Evolutionary conservation across 129 eudicot species (phyloP).

Genomic region (Centrapalus pauciflorus): DNA sequence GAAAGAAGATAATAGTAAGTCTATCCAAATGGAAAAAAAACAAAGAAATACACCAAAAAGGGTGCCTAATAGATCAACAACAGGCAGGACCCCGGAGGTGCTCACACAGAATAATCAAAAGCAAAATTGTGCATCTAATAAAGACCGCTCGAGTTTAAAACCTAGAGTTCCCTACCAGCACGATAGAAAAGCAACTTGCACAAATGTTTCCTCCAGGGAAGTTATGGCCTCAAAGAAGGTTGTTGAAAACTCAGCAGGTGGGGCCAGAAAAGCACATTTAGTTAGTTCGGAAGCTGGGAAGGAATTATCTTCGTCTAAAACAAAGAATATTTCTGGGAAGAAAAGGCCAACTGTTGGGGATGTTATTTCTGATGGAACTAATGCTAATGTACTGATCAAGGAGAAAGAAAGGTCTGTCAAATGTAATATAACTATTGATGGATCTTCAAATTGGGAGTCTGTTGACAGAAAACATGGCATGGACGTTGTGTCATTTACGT

Average conservation of each 20-base stretch:
- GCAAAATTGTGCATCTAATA: slow-evolving; percentile 54
- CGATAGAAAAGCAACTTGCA: slow-evolving; percentile 37
- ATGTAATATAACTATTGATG: slow-evolving; percentile 50
- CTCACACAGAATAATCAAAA: slow-evolving; percentile 81
- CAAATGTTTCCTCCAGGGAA: slow-evolving; percentile 26
- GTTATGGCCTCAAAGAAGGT: slow-evolving; percentile 51
- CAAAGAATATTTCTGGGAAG: slow-evolving; percentile 44
- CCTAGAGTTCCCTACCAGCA: slow-evolving; percentile 42
- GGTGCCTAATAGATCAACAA: slow-evolving; percentile 44
- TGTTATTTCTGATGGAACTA: slow-evolving; percentile 27
- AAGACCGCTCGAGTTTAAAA: slow-evolving; percentile 33
- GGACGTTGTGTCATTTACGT: slow-evolving; percentile 92
- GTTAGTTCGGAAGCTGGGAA: slow-evolving; percentile 37
- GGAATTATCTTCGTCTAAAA: slow-evolving; percentile 30
- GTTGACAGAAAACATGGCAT: slow-evolving; percentile 53
- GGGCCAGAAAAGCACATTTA: slow-evolving; percentile 34
- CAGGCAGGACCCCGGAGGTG: slow-evolving; percentile 43
- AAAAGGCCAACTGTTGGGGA: slow-evolving; percentile 40
- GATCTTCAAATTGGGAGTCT: slow-evolving; percentile 48
- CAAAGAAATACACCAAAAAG: slow-evolving; percentile 37
- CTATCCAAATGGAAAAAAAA: slow-evolving; percentile 27
- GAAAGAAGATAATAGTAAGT: slow-evolving; percentile 43
- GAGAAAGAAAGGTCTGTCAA: slow-evolving; percentile 49
- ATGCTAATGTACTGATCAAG: slow-evolving; percentile 15
- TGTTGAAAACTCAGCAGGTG: slow-evolving; percentile 35